Evolutionary conservation across 1,139 yeast species (phyloP), one percentile per base, ranked within the genome.

Genomic region (Lodderomyces orthopsilosis): DNA sequence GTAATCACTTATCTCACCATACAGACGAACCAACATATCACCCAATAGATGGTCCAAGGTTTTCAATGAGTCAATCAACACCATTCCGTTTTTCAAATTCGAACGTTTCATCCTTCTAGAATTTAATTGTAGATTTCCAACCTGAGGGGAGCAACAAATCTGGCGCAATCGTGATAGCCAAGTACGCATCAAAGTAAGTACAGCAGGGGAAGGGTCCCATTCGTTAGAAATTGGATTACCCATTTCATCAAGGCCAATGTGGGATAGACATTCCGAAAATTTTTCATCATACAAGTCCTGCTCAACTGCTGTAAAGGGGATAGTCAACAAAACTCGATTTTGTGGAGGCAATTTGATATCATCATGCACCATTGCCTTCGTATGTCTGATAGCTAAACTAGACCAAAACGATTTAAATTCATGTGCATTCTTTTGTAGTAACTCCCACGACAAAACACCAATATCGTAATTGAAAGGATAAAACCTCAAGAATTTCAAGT

Each of bases 271-370:
- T 17, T 77, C 74, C 18, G 76, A 73, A 54, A 81, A 77, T 32
- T 83, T 55, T 51, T 81, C 81, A 41, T 81, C 76, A 57, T 91
- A 93, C 54, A 87, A 83, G 55, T 87, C 90, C 57, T 85, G 86
- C 56, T 91, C 98, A 15, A 91, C 77, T 0, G 88, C 79, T 6
- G 87, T 81, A 58, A 93, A 86, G 3, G 90, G 89, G 10, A 87
- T 71, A 1, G 86, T 75, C 46, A 91, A 63, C 38, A 89, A 66
- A 10, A 83, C 71, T 46, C 95, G 70, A 12, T 74, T 72, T 56
- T 93, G 98, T 0, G 80, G 78, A 0, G 98, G 98, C 7, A 93
- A 68, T 37, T 72, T 62, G 19, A 93, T 81, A 56, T 91, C 95
- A 43, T 79, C 75, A 40, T 81, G 79, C 0, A 91, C 96, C 84